Conservation (phyloP, 1,284 basidiomycete species). For the Apiotrichum veenhuisii region DNA sequence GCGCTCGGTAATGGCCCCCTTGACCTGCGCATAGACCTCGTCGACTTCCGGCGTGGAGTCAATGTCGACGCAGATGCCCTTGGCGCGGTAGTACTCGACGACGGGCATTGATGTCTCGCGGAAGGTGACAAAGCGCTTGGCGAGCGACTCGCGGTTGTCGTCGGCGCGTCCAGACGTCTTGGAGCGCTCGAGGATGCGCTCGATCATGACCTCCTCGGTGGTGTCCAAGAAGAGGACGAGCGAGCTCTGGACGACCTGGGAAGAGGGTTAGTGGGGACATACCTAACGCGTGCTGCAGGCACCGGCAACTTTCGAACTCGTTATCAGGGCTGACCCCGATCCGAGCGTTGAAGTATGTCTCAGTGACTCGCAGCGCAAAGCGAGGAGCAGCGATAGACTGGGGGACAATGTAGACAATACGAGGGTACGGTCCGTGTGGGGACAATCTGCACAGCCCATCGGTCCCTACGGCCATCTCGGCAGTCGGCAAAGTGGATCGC, state of each 20-base stretch:
- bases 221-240: conserved; percentile 87
- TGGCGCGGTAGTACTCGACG: conserved; percentile 73
- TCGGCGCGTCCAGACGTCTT: conserved; percentile 95
- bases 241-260: conserved; percentile 71
- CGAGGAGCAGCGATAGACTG: too few species aligned
- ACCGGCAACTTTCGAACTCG: neutral
- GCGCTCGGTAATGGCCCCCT: conserved; percentile 55
- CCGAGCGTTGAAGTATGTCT: too few species aligned
- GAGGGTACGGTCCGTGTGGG: neutral
- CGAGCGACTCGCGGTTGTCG: conserved; percentile 92
- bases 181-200: conserved; percentile 78
- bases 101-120: conserved; percentile 93
- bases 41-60: conserved; percentile 72
- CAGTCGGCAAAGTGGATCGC: neutral
- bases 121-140: conserved; percentile 91
- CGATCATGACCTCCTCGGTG: conserved; percentile 81
- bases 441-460: neutral
- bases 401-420: too few species aligned
- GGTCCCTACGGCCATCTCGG: too few species aligned
- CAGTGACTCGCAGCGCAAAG: too few species aligned
- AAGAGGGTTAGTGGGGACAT: neutral
- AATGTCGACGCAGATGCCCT: conserved; percentile 74
- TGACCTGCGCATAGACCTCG: conserved; percentile 65
- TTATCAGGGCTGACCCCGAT: too few species aligned
- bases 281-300: neutral